These are phyloP conservation scores for Abrus pulchellus DNA, from an alignment of 306 rosid species.

Conservation along the genomic window DNA sequence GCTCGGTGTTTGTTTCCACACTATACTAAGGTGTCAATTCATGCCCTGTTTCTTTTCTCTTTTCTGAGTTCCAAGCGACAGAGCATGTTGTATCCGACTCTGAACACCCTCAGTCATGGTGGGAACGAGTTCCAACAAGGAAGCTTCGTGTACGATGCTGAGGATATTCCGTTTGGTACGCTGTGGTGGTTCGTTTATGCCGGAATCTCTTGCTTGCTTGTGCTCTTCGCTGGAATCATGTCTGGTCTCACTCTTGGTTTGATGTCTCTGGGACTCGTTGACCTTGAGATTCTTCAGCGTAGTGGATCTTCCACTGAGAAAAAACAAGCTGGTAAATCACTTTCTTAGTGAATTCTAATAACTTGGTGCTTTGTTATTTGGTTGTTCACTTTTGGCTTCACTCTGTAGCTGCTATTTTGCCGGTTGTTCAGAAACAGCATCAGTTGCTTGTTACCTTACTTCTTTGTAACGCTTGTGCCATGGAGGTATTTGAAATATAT, in stretches of 20 bases:
- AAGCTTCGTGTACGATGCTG: conserved; percentile 57
- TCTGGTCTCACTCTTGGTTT: conserved; percentile 91
- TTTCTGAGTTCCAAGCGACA: neutral
- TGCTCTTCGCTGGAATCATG: conserved; percentile 92
- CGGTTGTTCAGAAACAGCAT: conserved; percentile 88
- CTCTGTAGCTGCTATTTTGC: conserved; percentile 70
- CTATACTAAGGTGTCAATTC: neutral
- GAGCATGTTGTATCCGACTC: neutral
- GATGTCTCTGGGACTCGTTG: conserved; percentile 82
- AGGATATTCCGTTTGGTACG: conserved; percentile 69
- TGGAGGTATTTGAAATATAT: conserved; percentile 70
- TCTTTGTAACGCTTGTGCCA: conserved; percentile 90
- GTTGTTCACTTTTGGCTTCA: conserved; percentile 18
- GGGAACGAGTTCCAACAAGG: neutral
- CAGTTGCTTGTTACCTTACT: conserved; percentile 88
- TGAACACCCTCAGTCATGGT: too few species aligned
- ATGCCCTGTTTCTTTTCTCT: neutral
- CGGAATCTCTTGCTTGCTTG: conserved; percentile 64
- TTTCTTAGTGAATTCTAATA: neutral
- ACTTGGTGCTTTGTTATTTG: neutral
- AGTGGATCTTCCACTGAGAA: conserved; percentile 74
- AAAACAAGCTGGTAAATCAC: conserved; percentile 73
- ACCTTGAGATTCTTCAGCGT: conserved; percentile 85
- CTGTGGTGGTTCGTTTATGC: conserved; percentile 77
- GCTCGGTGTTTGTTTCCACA: neutral